These are phyloP conservation scores for Podospora comata DNA, from an alignment of 495 filamentous ascomycete genomes.

Conservation along the genomic window DNA sequence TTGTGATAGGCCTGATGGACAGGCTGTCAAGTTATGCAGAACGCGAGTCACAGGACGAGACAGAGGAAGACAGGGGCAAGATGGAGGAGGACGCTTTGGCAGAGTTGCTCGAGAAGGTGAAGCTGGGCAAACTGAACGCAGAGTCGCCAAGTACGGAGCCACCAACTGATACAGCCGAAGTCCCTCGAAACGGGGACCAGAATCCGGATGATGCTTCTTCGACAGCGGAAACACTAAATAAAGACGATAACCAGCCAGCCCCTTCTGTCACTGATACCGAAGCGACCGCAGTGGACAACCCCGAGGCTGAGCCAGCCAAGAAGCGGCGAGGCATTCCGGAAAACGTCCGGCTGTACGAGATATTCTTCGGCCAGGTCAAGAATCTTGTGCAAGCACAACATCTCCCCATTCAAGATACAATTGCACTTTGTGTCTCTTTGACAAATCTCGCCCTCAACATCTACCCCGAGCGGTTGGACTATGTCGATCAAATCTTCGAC, in stretches of 20 bases:
- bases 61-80: slow-evolving; percentile 65
- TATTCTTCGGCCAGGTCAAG: slow-evolving; percentile 95
- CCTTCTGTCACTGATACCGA: slow-evolving; percentile 45
- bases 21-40: slow-evolving; percentile 88
- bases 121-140: slow-evolving; percentile 59
- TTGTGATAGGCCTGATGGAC: slow-evolving; percentile 97
- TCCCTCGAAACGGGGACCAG: slow-evolving; percentile 20
- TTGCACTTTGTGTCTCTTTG: slow-evolving; percentile 85
- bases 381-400: slow-evolving; percentile 87
- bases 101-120: slow-evolving; percentile 71
- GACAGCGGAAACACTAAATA: slow-evolving; percentile 20
- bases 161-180: slow-evolving; percentile 15
- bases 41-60: slow-evolving; percentile 73
- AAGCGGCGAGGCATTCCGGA: slow-evolving; percentile 71
- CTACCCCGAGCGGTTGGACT: slow-evolving; percentile 87
- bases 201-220: slow-evolving; percentile 24
- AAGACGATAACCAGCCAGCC: slow-evolving; percentile 37
- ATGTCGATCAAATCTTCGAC: slow-evolving; percentile 88
- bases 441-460: slow-evolving; percentile 92
- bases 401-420: slow-evolving; percentile 90
- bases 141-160: slow-evolving; percentile 28
- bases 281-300: slow-evolving; percentile 38
- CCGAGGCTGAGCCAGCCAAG: slow-evolving; percentile 40
- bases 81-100: slow-evolving; percentile 80
- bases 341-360: slow-evolving; percentile 88